Evolutionary conservation across 768 basidiomycete genomes (phyloP).

Genomic region (Macrolepiota albuminosa): DNA sequence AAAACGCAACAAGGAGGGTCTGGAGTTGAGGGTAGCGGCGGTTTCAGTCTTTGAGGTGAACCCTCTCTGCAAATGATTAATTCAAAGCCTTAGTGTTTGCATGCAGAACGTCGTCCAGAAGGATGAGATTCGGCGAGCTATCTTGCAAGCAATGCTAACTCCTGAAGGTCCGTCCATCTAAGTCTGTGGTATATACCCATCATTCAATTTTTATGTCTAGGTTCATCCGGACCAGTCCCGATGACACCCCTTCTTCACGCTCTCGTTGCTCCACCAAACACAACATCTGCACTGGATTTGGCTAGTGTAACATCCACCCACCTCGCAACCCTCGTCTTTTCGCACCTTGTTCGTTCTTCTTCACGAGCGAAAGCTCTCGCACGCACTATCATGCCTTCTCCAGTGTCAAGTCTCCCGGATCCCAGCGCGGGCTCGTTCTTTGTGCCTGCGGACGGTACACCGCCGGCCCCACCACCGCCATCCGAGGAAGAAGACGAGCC

Average conservation of each 20-base stretch:
- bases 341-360: constrained; percentile 71
- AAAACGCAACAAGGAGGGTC: constrained; percentile 56
- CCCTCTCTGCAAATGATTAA: not conserved
- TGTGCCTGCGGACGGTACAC: constrained; percentile 67
- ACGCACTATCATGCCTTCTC: constrained; percentile 56
- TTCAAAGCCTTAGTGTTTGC: constrained; percentile 1
- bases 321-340: constrained; percentile 72
- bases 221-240: constrained; percentile 33
- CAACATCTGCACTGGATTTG: constrained; percentile 46
- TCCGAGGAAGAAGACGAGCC: constrained; percentile 46
- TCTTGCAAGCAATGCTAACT: constrained; percentile 72
- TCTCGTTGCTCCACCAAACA: constrained; percentile 57
- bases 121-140: constrained; percentile 64
- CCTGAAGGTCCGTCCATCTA: constrained; percentile 29
- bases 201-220: constrained; percentile 14
- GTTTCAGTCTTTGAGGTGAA: constrained; percentile 79
- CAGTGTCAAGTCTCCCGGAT: constrained; percentile 26
- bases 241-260: constrained; percentile 67
- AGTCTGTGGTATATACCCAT: not conserved
- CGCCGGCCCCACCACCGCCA: constrained; percentile 26
- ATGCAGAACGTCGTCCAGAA: constrained; percentile 70
- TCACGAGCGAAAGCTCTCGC: constrained; percentile 60
- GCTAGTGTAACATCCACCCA: constrained; percentile 60
- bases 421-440: constrained; percentile 46
- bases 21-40: constrained; percentile 75